Evolutionary conservation across 129 eudicot genomes (phyloP), one percentile per base, ranked within the genome.

Genomic region (Lactuca sativa): DNA sequence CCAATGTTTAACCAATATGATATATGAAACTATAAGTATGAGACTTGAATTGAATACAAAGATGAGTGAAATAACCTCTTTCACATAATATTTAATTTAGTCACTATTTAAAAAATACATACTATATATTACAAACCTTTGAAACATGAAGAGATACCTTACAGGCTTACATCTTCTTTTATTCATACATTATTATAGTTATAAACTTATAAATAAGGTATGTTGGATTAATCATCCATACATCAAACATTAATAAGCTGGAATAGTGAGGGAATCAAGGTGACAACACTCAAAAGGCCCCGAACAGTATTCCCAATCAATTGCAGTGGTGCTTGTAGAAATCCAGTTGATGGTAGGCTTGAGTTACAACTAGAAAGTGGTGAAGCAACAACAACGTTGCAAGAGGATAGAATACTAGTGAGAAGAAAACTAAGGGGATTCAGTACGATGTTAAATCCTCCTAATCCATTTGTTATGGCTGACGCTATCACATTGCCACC

Each of bases 401-500:
- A 76, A 25, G 69, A 25, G 9, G 80, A 52, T 41, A 76, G 37
- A 40, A 76, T 37, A 21, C 12, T 52, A 14, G n/a, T 5, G 7
- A 76, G 30, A 68, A 76, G 59, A 54, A 12, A n/a, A 4, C 53
- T 59, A 38, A 61, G 58, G 16, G 70, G 75, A 70, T 52, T 62
- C 12, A 76, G 14, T 38, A 61, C 2, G 2, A 68, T 60, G 16
- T n/a, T 76, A 18, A 68, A 76, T 17, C 12, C 30, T 60, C 80
- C 80, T 0, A 37, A 4, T 31, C 43, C 51, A 11, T 76, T 61
- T 13, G 80, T 76, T 15, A 76, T 0, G 58, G 65, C 40, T 2
- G 80, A 68, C 6, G 75, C 34, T 52, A 76, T 41, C 49, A 69
- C 76, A 62, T 76, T 76, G 44, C 76, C 76, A 17, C 81, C 76